Percentiles rank a stretch among this genome's conserved stretches.
phyloP scores from a whole-genome alignment of 805 yeast species.

The Metschnikowia drakensbergensis region DNA sequence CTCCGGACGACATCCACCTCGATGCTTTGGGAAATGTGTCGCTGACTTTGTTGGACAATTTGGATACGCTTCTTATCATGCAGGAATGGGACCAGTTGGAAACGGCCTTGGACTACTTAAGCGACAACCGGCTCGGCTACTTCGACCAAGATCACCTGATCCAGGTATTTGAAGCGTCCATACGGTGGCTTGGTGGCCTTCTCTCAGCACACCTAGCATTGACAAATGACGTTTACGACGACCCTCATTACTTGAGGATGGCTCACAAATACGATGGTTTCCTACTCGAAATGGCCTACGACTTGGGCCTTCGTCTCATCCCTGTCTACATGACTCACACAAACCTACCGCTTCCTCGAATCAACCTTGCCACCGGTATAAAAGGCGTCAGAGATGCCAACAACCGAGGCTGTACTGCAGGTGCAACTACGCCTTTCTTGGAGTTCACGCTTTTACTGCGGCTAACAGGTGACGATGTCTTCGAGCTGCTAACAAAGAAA shows the following conservation, averaged over 20 bases:
- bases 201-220: slow-evolving; percentile 65
- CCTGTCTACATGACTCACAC: slow-evolving; percentile 64
- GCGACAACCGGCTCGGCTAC: slow-evolving; percentile 36
- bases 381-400: slow-evolving; percentile 28
- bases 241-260: slow-evolving; percentile 10
- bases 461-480: slow-evolving; percentile 69
- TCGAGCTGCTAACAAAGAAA: slow-evolving; percentile 55
- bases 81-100: slow-evolving; percentile 57
- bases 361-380: slow-evolving; percentile 56
- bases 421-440: slow-evolving; percentile 77
- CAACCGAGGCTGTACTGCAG: slow-evolving; percentile 66
- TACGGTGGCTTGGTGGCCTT: slow-evolving; percentile 78
- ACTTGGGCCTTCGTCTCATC: slow-evolving; percentile 66
- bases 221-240: slow-evolving; percentile 22
- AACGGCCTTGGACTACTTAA: slow-evolving; percentile 25
- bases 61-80: slow-evolving; percentile 75
- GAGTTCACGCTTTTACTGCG: slow-evolving; percentile 76
- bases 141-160: slow-evolving; percentile 68
- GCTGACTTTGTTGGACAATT: slow-evolving; percentile 69
- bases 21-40: slow-evolving; percentile 86
- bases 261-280: slow-evolving; percentile 59
- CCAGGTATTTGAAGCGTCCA: slow-evolving; percentile 85
- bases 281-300: slow-evolving; percentile 66
- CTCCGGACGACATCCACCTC: slow-evolving; percentile 56
- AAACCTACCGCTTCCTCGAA: slow-evolving; percentile 75